Conservation (phyloP, 1,284 basidiomycete genomes). For the Athelia psychrophila region DNA sequence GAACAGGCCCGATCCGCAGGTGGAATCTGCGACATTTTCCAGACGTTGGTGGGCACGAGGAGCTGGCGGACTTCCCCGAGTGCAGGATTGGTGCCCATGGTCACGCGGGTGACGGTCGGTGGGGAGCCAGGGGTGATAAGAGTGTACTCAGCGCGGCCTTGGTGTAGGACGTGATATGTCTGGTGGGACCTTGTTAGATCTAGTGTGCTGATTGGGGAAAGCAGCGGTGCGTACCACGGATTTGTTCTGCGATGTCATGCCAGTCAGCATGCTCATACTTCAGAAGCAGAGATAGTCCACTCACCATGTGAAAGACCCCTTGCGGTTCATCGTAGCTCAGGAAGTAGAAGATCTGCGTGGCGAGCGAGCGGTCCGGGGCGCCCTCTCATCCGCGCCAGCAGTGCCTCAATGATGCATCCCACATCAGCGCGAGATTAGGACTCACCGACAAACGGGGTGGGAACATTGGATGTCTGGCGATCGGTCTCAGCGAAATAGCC, state of each 20-base stretch:
- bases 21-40: conserved; percentile 47
- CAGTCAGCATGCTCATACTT: not conserved
- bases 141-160: conserved; percentile 46
- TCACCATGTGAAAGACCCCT: conserved; percentile 39
- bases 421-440: too few relatives aligned
- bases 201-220: not conserved
- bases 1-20: conserved; percentile 30
- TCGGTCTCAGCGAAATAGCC: conserved; percentile 42
- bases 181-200: conserved; percentile 14
- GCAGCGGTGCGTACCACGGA: conserved; percentile 30
- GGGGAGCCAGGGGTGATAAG: conserved; percentile 33
- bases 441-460: conserved; percentile 37
- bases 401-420: too few relatives aligned
- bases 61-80: conserved; percentile 42
- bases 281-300: not conserved
- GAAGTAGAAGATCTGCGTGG: conserved; percentile 47
- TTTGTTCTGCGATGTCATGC: conserved; percentile 30
- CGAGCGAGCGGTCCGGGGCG: conserved; percentile 26
- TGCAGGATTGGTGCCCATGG: conserved; percentile 37
- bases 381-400: conserved; percentile 13
- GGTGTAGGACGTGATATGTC: conserved; percentile 49
- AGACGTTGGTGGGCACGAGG: conserved; percentile 43
- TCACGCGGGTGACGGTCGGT: conserved; percentile 34
- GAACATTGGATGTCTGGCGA: conserved; percentile 25
- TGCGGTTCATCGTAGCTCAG: conserved; percentile 34